These are phyloP conservation scores for Inga laurina DNA, from an alignment of 306 rosid genomes.

Conservation along the genomic window DNA sequence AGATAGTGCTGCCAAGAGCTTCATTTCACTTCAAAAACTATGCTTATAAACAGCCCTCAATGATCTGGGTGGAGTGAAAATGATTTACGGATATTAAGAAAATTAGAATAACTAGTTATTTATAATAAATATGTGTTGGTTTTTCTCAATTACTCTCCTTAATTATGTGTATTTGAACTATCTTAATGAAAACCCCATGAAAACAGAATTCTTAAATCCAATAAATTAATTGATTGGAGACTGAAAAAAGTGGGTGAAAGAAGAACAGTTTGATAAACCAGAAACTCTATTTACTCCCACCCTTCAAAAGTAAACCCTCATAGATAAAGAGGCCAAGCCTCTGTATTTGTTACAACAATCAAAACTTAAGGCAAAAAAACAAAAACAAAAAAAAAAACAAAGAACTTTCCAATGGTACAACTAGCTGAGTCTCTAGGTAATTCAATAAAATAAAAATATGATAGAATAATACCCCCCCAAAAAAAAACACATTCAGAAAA, in stretches of 20 bases:
- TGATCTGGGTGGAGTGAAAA: too few species aligned
- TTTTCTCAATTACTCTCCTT: too few species aligned
- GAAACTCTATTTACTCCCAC: constrained; percentile 8
- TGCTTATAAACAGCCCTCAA: too few species aligned
- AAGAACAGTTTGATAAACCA: neutral
- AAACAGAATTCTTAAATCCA: too few species aligned
- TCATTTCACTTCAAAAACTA: neutral
- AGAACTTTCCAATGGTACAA: constrained; percentile 27
- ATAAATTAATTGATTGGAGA: too few species aligned
- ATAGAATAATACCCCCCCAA: constrained; percentile 28
- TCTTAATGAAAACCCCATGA: too few species aligned
- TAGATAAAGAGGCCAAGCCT: constrained; percentile 37
- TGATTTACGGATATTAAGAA: too few species aligned
- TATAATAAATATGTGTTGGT: too few species aligned
- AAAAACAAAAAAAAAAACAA: neutral
- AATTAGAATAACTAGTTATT: too few species aligned
- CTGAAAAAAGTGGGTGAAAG: neutral
- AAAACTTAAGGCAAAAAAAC: neutral
- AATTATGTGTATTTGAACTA: too few species aligned
- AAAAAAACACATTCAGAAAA: constrained; percentile 44
- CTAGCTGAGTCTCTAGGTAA: constrained; percentile 33
- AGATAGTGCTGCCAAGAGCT: neutral
- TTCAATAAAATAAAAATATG: constrained; percentile 33
- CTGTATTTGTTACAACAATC: constrained; percentile 28
- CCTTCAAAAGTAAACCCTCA: neutral